These are phyloP conservation scores for Pyrenochaeta sp. DNA, from an alignment of 2,329 filamentous ascomycete species.

Conservation along the genomic window DNA sequence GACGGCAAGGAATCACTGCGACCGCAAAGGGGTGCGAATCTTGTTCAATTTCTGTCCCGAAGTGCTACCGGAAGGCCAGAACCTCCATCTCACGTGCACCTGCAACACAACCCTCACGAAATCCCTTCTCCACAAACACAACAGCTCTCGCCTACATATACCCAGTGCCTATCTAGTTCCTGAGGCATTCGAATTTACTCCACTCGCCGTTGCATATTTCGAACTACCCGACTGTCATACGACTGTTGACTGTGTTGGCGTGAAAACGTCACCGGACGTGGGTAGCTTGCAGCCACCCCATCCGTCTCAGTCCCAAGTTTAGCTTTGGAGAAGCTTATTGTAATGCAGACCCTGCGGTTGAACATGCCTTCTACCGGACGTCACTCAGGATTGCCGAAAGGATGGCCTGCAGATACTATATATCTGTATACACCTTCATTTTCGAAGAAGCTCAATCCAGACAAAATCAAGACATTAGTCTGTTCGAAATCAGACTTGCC, in stretches of 20 bases:
- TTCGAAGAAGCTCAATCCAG: conserved; percentile 39
- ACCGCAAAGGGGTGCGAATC: conserved; percentile 1
- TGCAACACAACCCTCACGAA: not conserved
- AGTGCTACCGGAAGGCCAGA: conserved; percentile 9
- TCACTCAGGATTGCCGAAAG: conserved; percentile 32
- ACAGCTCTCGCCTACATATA: not conserved
- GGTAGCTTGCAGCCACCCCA: not conserved
- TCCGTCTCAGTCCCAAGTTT: no score
- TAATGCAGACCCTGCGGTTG: not conserved
- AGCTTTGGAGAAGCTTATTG: not conserved
- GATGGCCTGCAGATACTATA: conserved; percentile 37
- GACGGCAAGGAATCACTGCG: not conserved
- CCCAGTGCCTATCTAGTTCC: not conserved
- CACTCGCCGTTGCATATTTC: not conserved
- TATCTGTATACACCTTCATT: conserved; percentile 43
- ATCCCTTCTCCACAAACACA: not conserved
- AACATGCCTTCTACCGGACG: conserved; percentile 3
- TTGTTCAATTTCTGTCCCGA: conserved; percentile 8
- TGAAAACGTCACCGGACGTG: no score
- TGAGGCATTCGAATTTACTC: not conserved
- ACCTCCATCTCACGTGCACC: not conserved
- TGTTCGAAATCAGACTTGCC: conserved; percentile 26
- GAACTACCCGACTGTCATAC: not conserved
- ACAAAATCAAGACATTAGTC: conserved; percentile 34
- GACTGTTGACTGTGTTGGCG: not conserved